Evolutionary conservation across 2,329 filamentous ascomycete species (phyloP), one percentile per base, ranked within the genome.

Genomic region (Colletotrichum caudatum): DNA sequence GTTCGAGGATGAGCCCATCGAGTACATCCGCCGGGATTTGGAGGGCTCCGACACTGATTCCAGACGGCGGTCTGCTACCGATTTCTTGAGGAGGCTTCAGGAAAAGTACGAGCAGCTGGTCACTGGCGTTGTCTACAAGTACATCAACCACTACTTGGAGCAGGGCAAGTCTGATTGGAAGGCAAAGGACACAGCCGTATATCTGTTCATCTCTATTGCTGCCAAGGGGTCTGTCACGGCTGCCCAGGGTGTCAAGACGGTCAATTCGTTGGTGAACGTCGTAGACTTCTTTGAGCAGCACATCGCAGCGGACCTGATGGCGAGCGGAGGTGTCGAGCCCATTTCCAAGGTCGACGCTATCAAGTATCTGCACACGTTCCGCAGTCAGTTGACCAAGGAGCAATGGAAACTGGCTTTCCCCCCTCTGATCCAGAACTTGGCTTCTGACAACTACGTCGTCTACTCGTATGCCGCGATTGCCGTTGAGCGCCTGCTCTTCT

Each of bases 1-100:
- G 75, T 98, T 99, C 76, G 96, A 99, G 80, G 97, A 99, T 79
- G 97, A 99, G 84, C 96, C 96, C 0, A 99, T 99, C 75, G 96
- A 99, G 81, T 99, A 97, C 79, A 99, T 99, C 78, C 90, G 96
- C 74, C 90, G 94, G 77, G 96, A 99, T 81, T 86, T 99, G 59
- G 96, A 99, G 81, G 96, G 96, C 8, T 98, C 96, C 1, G 96
- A 99, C 81, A 97, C 93, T 66, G 96, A 98, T 80, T 99, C 96
- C 1, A 88, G 96, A 78, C 88, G 96, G 75, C 89, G 96, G 77
- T 95, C 96, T 51, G 95, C 97, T 0, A 98, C 95, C 0, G 96
- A 98, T 80, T 99, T 99, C 84, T 83, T 99, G 70, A 90, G 94
- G 74, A 93, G 94, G 78, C 87, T 99, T 58, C 92, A 97, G 78